A percentile compares a stretch with the other conserved stretches of the same genome.
These are phyloP conservation scores for Cyathus striatus DNA, from an alignment of 768 basidiomycete species.

Conservation along the genomic window DNA sequence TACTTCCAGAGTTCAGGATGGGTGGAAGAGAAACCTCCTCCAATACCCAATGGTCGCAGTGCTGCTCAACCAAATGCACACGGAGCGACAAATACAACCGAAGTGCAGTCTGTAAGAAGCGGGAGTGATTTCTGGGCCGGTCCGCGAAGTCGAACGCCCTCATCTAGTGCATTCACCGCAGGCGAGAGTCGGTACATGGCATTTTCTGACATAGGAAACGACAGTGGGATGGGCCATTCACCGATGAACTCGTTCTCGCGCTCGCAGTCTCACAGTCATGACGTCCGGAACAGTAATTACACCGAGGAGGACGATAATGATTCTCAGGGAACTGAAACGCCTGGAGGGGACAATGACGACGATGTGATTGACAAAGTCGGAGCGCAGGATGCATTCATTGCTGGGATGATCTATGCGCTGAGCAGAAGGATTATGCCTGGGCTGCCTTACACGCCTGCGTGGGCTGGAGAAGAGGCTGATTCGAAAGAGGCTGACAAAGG, in stretches of 20 bases:
- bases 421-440: conserved; percentile 71
- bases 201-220: conserved; percentile 22
- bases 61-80: conserved; percentile 9
- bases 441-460: conserved; percentile 65
- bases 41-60: conserved; percentile 7
- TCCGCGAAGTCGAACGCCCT: conserved; percentile 46
- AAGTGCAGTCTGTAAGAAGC: conserved; percentile 48
- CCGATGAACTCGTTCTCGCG: conserved; percentile 10
- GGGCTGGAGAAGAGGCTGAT: conserved; percentile 29
- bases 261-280: conserved; percentile 13
- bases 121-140: conserved; percentile 79
- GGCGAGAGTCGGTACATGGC: conserved; percentile 17
- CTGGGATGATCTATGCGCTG: conserved; percentile 82
- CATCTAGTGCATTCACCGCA: conserved; percentile 51
- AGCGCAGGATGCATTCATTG: conserved; percentile 79
- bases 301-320: conserved; percentile 41
- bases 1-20: conserved; percentile 85
- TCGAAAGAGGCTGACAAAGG: conserved; percentile 38
- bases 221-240: conserved; percentile 14
- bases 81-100: conserved; percentile 18
- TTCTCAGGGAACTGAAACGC: conserved; percentile 56
- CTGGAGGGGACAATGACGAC: conserved; percentile 31
- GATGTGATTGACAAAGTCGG: conserved; percentile 66
- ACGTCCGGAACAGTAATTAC: conserved; percentile 21
- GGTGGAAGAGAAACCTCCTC: conserved; percentile 46